These are phyloP conservation scores for Scutellaria baicalensis DNA, from an alignment of 257 asterid species.

Conservation along the genomic window DNA sequence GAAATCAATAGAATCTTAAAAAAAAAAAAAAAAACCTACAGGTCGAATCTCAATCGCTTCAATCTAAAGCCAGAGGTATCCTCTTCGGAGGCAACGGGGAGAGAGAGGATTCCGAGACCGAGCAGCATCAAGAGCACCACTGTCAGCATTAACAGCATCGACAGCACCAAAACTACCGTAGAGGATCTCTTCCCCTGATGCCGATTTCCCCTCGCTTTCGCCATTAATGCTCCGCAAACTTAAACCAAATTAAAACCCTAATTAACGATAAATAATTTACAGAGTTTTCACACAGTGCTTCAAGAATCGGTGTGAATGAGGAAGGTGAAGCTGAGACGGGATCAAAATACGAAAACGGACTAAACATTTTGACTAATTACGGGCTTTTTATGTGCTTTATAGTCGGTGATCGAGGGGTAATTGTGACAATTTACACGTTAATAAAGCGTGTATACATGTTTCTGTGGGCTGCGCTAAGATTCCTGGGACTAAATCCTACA, in stretches of 20 bases:
- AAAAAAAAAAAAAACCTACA: conserved; percentile 23
- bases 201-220: conserved; percentile 51
- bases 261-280: neutral
- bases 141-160: conserved; percentile 67
- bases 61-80: conserved; percentile 41
- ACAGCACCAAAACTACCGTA: conserved; percentile 53
- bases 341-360: conserved; percentile 12
- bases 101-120: conserved; percentile 77
- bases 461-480: neutral
- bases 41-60: conserved; percentile 46
- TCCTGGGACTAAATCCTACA: neutral
- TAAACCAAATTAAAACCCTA: conserved; percentile 8
- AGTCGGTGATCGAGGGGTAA: conserved; percentile 1
- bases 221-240: conserved; percentile 26
- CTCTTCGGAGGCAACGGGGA: conserved; percentile 57
- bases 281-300: neutral
- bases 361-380: neutral
- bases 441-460: neutral
- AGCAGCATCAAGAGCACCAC: conserved; percentile 70
- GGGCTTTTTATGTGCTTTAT: neutral
- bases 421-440: neutral
- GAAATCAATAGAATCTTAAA: neutral
- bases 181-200: conserved; percentile 68
- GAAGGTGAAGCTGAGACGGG: conserved; percentile 6
- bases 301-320: neutral